A percentile compares a stretch with the other conserved stretches of the same genome.
phyloP scores from a whole-genome alignment of 768 basidiomycete species.

The Auricularia cornea region DNA sequence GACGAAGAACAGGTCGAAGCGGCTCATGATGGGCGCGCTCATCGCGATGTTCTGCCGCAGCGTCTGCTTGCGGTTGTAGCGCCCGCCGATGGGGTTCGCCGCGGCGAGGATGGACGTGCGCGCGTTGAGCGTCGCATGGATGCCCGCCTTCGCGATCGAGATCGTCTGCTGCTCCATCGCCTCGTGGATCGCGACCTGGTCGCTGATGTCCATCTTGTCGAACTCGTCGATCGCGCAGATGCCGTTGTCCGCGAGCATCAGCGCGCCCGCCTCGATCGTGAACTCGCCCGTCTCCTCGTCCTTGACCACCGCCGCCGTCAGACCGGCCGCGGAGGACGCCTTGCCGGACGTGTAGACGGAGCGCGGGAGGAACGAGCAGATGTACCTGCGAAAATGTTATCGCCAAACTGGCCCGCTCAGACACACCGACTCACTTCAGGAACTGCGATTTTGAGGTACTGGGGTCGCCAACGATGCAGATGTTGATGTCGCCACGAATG shows the following conservation, averaged over 20 bases:
- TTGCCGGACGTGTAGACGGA: conserved; percentile 99
- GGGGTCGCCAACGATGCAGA: conserved; percentile 96
- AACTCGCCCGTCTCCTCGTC: conserved; percentile 99
- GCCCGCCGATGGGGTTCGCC: conserved; percentile 93
- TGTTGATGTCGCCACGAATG: conserved; percentile 96
- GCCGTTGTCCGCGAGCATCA: conserved; percentile 99
- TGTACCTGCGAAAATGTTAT: conserved; percentile 60
- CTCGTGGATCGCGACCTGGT: conserved; percentile 99
- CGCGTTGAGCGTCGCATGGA: conserved; percentile 96
- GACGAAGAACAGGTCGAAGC: conserved; percentile 97
- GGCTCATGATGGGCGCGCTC: conserved; percentile 98
- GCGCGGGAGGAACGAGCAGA: conserved; percentile 95
- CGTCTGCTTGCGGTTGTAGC: conserved; percentile 92
- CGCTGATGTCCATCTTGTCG: conserved; percentile 99
- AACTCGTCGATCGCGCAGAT: conserved; percentile 99
- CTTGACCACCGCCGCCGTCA: conserved; percentile 96
- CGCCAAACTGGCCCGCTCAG: no score
- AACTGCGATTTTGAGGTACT: conserved; percentile 98
- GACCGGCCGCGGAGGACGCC: conserved; percentile 96
- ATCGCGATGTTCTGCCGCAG: conserved; percentile 90
- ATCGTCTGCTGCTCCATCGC: conserved; percentile 99
- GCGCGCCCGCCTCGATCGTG: conserved; percentile 96
- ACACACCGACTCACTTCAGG: conserved; percentile 89
- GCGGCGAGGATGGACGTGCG: conserved; percentile 96
- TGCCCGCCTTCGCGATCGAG: conserved; percentile 97